Evolutionary conservation across 2,329 filamentous ascomycete species (phyloP).

Genomic region (Fusarium mundagurra): DNA sequence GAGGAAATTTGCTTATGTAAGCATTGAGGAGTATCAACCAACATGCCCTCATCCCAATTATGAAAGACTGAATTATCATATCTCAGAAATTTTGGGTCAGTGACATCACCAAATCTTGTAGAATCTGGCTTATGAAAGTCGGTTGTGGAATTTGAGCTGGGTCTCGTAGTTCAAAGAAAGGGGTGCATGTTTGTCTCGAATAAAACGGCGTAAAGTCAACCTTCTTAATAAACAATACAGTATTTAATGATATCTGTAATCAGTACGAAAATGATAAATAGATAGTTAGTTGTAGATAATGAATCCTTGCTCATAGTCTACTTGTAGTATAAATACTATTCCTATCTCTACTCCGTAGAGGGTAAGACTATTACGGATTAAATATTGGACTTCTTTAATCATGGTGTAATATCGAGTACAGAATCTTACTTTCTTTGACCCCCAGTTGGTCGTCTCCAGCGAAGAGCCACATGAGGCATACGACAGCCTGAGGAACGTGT

Average conservation of each 20-base stretch:
- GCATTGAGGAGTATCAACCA: background rate
- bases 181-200: background rate
- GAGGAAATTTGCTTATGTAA: background rate
- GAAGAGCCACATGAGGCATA: background rate
- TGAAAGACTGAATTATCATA: background rate
- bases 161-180: background rate
- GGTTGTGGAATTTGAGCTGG: background rate
- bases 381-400: background rate
- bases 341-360: too few relatives aligned
- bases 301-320: background rate
- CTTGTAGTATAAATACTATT: background rate
- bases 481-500: background rate
- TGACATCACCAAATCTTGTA: background rate
- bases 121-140: background rate
- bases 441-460: background rate
- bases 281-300: background rate
- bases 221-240: too few relatives aligned
- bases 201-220: background rate
- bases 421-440: background rate
- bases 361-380: background rate
- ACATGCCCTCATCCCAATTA: too few relatives aligned
- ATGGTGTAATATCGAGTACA: background rate
- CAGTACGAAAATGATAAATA: background rate
- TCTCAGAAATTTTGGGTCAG: background rate
- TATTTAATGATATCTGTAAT: background rate